Percentiles rank a stretch among this genome's conserved stretches.
Conservation (phyloP, 208 protist genomes). For the Leishmania gerbilli region DNA sequence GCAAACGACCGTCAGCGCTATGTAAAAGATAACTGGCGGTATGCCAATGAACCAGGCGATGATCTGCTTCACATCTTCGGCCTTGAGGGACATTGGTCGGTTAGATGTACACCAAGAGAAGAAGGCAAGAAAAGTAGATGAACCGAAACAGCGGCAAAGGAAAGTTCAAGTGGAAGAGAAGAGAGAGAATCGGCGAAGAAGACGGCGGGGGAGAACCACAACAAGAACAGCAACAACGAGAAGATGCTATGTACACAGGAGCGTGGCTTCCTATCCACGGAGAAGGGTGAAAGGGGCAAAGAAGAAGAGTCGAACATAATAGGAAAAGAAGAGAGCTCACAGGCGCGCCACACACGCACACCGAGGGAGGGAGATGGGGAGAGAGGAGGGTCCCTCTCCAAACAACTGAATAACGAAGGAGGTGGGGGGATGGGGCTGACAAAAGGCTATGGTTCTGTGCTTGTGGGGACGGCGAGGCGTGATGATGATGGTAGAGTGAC, state of each 20-base stretch:
- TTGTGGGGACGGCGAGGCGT: background rate
- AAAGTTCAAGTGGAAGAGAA: background rate
- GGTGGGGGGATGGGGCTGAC: too few relatives aligned
- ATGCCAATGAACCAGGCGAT: conserved; percentile 29
- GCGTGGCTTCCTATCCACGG: background rate
- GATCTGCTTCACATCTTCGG: conserved; percentile 8
- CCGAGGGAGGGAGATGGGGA: background rate
- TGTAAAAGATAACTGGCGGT: conserved; percentile 40
- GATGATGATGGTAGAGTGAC: too few relatives aligned
- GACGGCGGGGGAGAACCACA: background rate
- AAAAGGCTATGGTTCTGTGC: too few relatives aligned
- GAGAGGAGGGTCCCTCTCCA: background rate
- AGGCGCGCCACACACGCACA: background rate
- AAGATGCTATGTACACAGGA: background rate
- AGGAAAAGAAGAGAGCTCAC: background rate
- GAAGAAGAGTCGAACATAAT: background rate
- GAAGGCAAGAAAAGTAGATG: background rate
- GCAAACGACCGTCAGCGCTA: conserved; percentile 36
- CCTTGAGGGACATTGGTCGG: background rate
- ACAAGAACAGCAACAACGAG: background rate
- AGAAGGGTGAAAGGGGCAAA: background rate
- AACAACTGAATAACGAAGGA: background rate
- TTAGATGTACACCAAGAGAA: background rate
- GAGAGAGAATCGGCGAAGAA: conserved; percentile 6
- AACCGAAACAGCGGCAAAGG: background rate